Conservation (phyloP, 345 rosid genomes). For the Boechera retrofracta region DNA sequence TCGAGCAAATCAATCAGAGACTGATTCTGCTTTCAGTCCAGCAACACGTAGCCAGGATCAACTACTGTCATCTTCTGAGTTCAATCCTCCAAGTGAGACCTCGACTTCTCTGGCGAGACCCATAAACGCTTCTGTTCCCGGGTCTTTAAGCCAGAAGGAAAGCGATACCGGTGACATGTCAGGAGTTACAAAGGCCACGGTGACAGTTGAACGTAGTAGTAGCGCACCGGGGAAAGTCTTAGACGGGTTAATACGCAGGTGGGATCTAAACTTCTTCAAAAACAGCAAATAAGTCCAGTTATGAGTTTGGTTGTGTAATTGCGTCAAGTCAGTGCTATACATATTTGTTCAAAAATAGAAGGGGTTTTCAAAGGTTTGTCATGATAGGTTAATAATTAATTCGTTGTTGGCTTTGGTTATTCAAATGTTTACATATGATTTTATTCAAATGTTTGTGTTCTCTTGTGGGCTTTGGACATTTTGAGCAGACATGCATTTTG, state of each 20-base stretch:
- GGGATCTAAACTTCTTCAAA: constrained; percentile 82
- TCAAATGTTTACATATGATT: constrained; percentile 7
- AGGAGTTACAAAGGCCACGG: constrained; percentile 71
- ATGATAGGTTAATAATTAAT: constrained; percentile 14
- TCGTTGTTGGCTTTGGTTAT: constrained; percentile 35
- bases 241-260: constrained; percentile 78
- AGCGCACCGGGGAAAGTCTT: constrained; percentile 66
- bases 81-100: constrained; percentile 27
- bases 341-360: constrained; percentile 16
- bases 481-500: not conserved
- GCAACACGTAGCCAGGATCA: constrained; percentile 34
- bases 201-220: constrained; percentile 69
- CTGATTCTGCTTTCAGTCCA: constrained; percentile 42
- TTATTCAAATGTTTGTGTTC: constrained; percentile 22
- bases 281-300: constrained; percentile 51
- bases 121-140: constrained; percentile 40
- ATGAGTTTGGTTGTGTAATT: constrained; percentile 46
- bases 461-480: not conserved
- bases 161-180: constrained; percentile 62
- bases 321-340: constrained; percentile 27
- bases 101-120: constrained; percentile 34
- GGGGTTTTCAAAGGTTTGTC: not conserved
- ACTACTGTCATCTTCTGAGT: constrained; percentile 26
- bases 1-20: constrained; percentile 44
- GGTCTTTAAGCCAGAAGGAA: constrained; percentile 44